phyloP scores from a whole-genome alignment of 2,329 filamentous ascomycete genomes.

The Sporothrix schenckii region DNA sequence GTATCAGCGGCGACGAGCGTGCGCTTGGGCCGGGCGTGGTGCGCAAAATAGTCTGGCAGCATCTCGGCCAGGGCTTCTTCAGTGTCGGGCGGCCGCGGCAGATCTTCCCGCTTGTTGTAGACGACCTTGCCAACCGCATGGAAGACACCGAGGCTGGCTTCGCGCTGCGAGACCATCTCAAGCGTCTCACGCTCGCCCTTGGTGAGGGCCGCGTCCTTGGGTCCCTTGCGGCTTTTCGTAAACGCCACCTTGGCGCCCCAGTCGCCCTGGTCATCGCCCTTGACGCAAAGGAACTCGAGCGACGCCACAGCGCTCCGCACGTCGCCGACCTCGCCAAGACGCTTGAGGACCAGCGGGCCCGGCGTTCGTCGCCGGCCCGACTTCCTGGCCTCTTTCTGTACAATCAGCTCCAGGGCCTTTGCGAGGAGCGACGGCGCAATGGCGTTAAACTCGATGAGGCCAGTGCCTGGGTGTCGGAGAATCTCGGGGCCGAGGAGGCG shows the following conservation, averaged over 20 bases:
- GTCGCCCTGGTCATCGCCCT: conserved; percentile 72
- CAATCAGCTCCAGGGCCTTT: conserved; percentile 79
- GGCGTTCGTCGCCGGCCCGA: conserved; percentile 76
- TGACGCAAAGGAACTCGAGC: conserved; percentile 87
- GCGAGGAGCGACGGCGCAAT: conserved; percentile 83
- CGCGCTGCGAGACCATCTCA: conserved; percentile 79
- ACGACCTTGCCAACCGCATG: conserved; percentile 95
- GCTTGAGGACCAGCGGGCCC: conserved; percentile 75
- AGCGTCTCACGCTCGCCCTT: conserved; percentile 77
- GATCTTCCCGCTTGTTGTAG: conserved; percentile 85
- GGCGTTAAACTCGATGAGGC: conserved; percentile 87
- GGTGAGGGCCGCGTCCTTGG: conserved; percentile 65
- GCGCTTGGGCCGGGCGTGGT: conserved; percentile 60
- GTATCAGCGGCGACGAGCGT: conserved; percentile 71
- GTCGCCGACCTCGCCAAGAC: conserved; percentile 83
- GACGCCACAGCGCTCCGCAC: conserved; percentile 90
- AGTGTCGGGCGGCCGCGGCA: conserved; percentile 44
- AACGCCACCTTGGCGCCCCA: conserved; percentile 76
- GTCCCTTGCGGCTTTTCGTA: conserved; percentile 66
- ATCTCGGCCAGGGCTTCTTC: conserved; percentile 53
- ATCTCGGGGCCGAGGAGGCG: conserved; percentile 86
- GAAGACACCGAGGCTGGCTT: conserved; percentile 90
- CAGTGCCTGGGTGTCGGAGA: conserved; percentile 75
- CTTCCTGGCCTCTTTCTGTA: conserved; percentile 81
- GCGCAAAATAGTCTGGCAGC: conserved; percentile 62